A percentile compares a stretch with the other conserved stretches of the same genome.
Evolutionary conservation across 805 yeast genomes (phyloP).

Genomic region (Saturnispora hagleri): DNA sequence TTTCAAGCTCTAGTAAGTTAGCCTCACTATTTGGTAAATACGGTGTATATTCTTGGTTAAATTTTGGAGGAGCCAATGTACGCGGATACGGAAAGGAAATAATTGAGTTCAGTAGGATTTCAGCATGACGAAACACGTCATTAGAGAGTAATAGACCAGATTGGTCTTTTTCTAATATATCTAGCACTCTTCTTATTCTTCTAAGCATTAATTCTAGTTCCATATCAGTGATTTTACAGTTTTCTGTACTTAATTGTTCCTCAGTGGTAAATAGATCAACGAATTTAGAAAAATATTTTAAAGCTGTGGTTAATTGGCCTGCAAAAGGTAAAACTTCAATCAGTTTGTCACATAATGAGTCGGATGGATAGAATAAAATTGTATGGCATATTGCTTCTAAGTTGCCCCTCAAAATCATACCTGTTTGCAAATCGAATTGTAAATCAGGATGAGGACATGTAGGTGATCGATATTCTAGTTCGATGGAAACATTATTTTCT

Average conservation of each 20-base stretch:
- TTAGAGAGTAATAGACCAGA: constrained; percentile 64
- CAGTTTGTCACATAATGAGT: constrained; percentile 31
- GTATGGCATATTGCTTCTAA: constrained; percentile 73
- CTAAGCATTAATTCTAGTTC: constrained; percentile 8
- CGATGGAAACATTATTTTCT: neutral
- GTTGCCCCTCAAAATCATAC: constrained; percentile 41
- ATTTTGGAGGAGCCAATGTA: constrained; percentile 6
- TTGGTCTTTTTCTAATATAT: constrained; percentile 37
- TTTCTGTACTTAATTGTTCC: neutral
- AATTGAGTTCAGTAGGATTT: neutral
- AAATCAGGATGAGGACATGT: constrained; percentile 57
- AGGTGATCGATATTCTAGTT: constrained; percentile 24
- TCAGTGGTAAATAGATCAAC: constrained; percentile 10
- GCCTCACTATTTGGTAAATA: constrained; percentile 2
- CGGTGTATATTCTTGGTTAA: neutral
- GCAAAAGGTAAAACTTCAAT: constrained; percentile 47
- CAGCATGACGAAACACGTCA: constrained; percentile 32
- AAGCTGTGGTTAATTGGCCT: constrained; percentile 36
- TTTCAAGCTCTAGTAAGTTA: constrained; percentile 30
- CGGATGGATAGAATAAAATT: constrained; percentile 44
- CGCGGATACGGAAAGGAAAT: neutral
- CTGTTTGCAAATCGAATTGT: constrained; percentile 38
- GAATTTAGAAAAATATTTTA: constrained; percentile 33
- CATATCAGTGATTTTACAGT: constrained; percentile 5
- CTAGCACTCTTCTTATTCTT: constrained; percentile 9